phyloP scores from a whole-genome alignment of 1,284 basidiomycete species.

The Pyrrhoderma lamaoense region DNA sequence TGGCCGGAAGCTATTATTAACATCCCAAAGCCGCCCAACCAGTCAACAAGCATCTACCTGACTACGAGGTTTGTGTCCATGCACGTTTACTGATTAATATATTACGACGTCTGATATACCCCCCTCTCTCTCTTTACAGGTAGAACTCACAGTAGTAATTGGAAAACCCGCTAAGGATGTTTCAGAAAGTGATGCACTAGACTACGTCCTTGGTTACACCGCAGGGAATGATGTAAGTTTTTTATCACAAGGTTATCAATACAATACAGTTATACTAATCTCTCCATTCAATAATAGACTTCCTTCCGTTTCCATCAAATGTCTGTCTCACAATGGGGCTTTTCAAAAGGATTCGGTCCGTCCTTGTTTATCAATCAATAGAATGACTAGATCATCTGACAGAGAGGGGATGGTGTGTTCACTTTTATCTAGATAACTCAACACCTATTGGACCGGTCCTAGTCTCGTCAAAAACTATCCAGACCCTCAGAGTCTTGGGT shows the following conservation, averaged over 20 bases:
- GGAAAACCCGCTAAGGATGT: slow-evolving; percentile 77
- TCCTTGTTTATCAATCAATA: too few species aligned
- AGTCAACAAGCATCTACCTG: slow-evolving; percentile 62
- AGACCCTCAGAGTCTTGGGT: slow-evolving; percentile 61
- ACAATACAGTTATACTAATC: too few species aligned
- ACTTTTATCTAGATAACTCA: slow-evolving; percentile 47
- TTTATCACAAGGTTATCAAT: not conserved
- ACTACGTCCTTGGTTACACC: slow-evolving; percentile 79
- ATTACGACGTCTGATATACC: not conserved
- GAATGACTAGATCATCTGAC: too few species aligned
- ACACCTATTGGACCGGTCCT: slow-evolving; percentile 74
- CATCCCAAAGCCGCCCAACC: slow-evolving; percentile 70
- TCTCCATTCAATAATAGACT: slow-evolving; percentile 35
- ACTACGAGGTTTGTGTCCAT: slow-evolving; percentile 54
- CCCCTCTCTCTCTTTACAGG: slow-evolving; percentile 24
- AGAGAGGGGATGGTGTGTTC: too few species aligned
- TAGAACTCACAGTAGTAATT: slow-evolving; percentile 82
- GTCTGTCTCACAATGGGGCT: slow-evolving; percentile 73
- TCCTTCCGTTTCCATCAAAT: slow-evolving; percentile 77
- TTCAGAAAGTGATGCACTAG: slow-evolving; percentile 63
- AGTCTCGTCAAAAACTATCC: slow-evolving; percentile 57
- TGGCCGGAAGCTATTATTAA: slow-evolving; percentile 59
- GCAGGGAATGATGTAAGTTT: slow-evolving; percentile 66
- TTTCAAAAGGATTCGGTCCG: slow-evolving; percentile 77
- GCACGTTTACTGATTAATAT: not conserved